Evolutionary conservation across 2,329 filamentous ascomycete genomes (phyloP).

Genomic region (Aureobasidium subglaciale): DNA sequence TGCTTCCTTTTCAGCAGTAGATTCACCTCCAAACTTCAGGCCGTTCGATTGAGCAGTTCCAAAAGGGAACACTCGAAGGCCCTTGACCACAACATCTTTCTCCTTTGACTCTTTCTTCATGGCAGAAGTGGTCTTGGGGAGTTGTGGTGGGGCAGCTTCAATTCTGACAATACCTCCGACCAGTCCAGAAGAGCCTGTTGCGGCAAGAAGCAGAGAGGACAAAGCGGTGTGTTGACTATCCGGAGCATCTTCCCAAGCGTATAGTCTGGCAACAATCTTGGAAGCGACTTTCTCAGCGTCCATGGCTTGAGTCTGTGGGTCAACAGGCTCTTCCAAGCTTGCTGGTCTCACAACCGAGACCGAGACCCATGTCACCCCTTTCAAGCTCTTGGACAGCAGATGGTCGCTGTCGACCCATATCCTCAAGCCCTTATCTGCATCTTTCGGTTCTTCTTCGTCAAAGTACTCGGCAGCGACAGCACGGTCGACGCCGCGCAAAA

Average conservation of each 20-base stretch:
- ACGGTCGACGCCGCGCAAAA: slow-evolving; percentile 73
- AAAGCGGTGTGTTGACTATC: slow-evolving; percentile 73
- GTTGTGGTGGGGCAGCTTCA: slow-evolving; percentile 68
- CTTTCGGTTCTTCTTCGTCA: slow-evolving; percentile 42
- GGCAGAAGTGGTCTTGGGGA: slow-evolving; percentile 54
- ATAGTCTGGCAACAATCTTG: slow-evolving; percentile 69
- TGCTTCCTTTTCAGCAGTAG: slow-evolving; percentile 74
- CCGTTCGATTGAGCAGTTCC: slow-evolving; percentile 34
- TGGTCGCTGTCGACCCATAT: slow-evolving; percentile 82
- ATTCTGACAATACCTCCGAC: slow-evolving; percentile 84
- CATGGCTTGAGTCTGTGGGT: slow-evolving; percentile 62
- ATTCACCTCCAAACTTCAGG: slow-evolving; percentile 81
- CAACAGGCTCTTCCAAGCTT: slow-evolving; percentile 63
- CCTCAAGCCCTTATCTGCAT: slow-evolving; percentile 54
- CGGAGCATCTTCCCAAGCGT: slow-evolving; percentile 78
- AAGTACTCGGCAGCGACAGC: slow-evolving; percentile 68
- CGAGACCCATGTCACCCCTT: slow-evolving; percentile 67
- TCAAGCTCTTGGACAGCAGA: slow-evolving; percentile 62
- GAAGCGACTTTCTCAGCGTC: slow-evolving; percentile 51
- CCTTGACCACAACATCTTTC: slow-evolving; percentile 48
- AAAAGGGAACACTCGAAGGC: slow-evolving; percentile 78
- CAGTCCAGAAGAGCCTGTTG: slow-evolving; percentile 63
- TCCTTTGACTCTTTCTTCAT: slow-evolving; percentile 29
- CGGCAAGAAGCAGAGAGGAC: slow-evolving; percentile 67
- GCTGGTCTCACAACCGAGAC: slow-evolving; percentile 85